Evolutionary conservation across 2,329 filamentous ascomycete genomes (phyloP), one percentile per base, ranked within the genome.

Genomic region (Trichoderma koningiopsis): DNA sequence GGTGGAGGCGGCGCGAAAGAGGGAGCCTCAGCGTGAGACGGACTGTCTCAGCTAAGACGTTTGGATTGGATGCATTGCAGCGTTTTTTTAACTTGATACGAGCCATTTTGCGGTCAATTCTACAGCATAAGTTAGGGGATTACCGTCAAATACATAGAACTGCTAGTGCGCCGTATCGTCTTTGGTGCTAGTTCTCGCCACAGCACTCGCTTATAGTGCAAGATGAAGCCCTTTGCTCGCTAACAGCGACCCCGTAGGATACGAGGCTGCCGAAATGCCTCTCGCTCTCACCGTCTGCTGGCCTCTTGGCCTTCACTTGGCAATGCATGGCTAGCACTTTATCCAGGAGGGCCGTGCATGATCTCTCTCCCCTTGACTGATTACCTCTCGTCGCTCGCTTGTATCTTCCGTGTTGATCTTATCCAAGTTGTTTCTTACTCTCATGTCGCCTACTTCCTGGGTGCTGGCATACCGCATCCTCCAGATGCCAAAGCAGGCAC

Each of bases 241-340:
- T 43, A 43, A 43, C 40, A 43, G 19, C n/a, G 40, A 43, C 40
- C 37, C 40, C 40, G 40, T 43, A 43, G 16, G 40, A 43, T 43
- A 43, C 40, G 40, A 43, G 40, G 40, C 40, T 43, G 40, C 40
- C 40, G 40, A 43, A 43, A 43, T 43, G 40, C 40, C 40, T 43
- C 40, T 43, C 40, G 19, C 19, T 43, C 40, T 3, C 43, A 53
- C 60, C 60, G 31, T 62, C 27, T 11, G 5, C 6, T 62, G 40
- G 59, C 29, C 43, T 62, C 59, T 62, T 62, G 59, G 59, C 59
- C 35, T 4, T 35, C 43, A 43, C 40, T 43, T 43, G 40, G 40
- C 40, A 43, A n/a, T 19, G 40, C 37, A 40, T 40, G 37, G 37
- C 37, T 40, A 6, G 37, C 16, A 3, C 16, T n/a, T 43, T n/a